phyloP scores from a whole-genome alignment of 768 basidiomycete species.

The Jaapia argillacea region DNA sequence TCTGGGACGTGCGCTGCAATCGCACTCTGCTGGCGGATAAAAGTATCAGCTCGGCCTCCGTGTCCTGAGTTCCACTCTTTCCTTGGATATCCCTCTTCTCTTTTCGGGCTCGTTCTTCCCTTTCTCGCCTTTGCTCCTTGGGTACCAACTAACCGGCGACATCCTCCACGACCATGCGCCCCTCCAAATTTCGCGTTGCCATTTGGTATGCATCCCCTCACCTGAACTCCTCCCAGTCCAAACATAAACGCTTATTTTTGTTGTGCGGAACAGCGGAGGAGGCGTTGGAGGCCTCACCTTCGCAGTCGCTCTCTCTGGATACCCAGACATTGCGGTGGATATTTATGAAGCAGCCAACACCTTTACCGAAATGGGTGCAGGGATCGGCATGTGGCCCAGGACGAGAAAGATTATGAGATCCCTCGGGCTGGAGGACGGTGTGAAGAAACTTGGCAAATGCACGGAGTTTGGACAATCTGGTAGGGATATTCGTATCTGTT shows the following conservation, averaged over 20 bases:
- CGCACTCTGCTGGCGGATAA: too few relatives aligned
- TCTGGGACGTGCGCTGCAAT: too few relatives aligned
- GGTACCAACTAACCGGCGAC: too few relatives aligned
- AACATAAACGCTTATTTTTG: not conserved
- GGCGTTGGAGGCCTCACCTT: not conserved
- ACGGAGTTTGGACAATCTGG: not conserved
- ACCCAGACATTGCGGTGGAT: not conserved
- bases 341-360: not conserved
- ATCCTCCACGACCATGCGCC: not conserved
- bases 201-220: not conserved
- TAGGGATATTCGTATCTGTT: not conserved
- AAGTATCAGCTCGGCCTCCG: too few relatives aligned
- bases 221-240: not conserved
- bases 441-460: not conserved
- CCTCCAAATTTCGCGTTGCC: constrained; percentile 1
- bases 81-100: too few relatives aligned
- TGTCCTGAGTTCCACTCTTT: too few relatives aligned
- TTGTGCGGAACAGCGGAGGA: not conserved
- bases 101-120: too few relatives aligned
- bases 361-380: constrained; percentile 12
- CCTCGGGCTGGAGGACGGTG: constrained; percentile 14
- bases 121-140: too few relatives aligned
- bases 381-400: constrained; percentile 21
- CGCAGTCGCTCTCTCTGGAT: not conserved
- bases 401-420: constrained; percentile 16